A percentile compares a stretch with the other conserved stretches of the same genome.
phyloP scores from a whole-genome alignment of 345 rosid genomes.

The Trapa incisa region DNA sequence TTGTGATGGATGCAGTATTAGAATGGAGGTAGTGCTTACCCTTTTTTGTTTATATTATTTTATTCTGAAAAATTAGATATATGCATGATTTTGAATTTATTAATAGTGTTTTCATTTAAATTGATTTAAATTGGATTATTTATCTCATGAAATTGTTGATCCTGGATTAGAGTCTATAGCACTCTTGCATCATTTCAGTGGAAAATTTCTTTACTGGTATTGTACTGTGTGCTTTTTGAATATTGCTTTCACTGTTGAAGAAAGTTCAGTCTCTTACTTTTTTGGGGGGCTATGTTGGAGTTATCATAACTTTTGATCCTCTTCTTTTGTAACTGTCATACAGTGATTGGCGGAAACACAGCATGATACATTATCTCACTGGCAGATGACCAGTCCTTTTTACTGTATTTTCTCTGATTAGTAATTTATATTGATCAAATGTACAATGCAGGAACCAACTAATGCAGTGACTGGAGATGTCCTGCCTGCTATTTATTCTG shows the following conservation, averaged over 20 bases:
- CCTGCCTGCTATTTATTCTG: constrained; percentile 34
- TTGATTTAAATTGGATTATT: neutral
- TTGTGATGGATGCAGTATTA: constrained; percentile 60
- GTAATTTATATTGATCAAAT: neutral
- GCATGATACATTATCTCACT: neutral
- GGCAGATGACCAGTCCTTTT: neutral
- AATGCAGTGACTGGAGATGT: constrained; percentile 29
- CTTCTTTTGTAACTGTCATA: neutral
- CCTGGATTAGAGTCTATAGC: neutral
- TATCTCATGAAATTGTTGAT: neutral
- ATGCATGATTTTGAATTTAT: neutral
- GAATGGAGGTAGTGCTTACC: constrained; percentile 48
- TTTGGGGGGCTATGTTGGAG: neutral
- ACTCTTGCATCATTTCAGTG: neutral
- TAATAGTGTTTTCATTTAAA: neutral
- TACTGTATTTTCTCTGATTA: neutral
- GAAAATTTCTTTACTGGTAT: too few relatives aligned
- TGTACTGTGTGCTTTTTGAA: neutral
- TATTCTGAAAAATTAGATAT: too few relatives aligned
- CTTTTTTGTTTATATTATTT: neutral
- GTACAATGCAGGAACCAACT: constrained; percentile 34
- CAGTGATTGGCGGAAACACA: neutral
- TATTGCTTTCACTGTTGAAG: neutral
- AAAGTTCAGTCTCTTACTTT: neutral
- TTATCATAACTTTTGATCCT: neutral